Evolutionary conservation across 768 basidiomycete species (phyloP).

Genomic region (Kwoniella shandongensis): DNA sequence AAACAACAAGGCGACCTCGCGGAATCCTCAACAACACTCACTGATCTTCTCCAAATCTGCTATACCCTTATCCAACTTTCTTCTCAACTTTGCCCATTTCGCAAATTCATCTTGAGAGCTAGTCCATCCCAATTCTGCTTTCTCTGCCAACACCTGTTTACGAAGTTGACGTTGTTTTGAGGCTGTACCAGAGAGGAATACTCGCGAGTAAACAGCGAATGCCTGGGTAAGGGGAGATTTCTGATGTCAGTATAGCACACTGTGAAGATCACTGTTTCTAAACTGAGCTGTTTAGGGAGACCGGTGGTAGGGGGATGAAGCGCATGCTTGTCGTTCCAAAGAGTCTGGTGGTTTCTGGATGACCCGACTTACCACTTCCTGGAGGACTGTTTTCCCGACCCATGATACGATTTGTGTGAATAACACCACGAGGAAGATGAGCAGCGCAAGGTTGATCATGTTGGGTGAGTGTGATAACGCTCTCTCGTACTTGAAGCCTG

Average conservation of each 20-base stretch:
- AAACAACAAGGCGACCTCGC: too few relatives aligned
- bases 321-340: too few relatives aligned
- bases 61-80: conserved; percentile 87
- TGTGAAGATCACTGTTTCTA: too few relatives aligned
- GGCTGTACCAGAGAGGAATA: conserved; percentile 64
- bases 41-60: conserved; percentile 89
- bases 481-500: too few relatives aligned
- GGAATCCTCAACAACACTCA: too few relatives aligned
- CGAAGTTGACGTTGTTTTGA: conserved; percentile 71
- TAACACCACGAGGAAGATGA: conserved; percentile 79
- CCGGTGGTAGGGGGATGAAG: too few relatives aligned
- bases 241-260: too few relatives aligned
- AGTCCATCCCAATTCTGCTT: conserved; percentile 81
- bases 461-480: too few relatives aligned
- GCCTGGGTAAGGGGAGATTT: conserved; percentile 62
- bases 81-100: conserved; percentile 91
- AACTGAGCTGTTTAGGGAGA: too few relatives aligned
- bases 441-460: conserved; percentile 62
- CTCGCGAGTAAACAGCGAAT: conserved; percentile 67
- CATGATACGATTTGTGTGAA: conserved; percentile 79
- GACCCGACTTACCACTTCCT: conserved; percentile 72
- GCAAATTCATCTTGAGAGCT: conserved; percentile 97
- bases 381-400: conserved; percentile 81
- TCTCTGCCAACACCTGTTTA: conserved; percentile 71
- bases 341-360: too few relatives aligned